phyloP scores from a whole-genome alignment of 2,329 filamentous ascomycete genomes.

The Teratosphaeria pseudoeucalypti region DNA sequence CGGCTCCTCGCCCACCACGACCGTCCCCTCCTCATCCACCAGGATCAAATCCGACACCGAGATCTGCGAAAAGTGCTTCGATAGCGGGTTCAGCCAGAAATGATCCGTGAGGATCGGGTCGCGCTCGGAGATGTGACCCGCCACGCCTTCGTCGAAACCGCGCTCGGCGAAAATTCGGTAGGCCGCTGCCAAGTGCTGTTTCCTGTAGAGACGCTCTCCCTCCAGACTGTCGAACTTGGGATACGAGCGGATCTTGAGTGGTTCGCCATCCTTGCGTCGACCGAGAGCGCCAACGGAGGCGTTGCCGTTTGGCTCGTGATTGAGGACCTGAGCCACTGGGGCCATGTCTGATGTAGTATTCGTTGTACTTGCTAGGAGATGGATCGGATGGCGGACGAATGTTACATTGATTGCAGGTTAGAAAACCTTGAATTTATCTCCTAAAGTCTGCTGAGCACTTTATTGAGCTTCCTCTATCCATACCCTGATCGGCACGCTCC shows the following conservation, averaged over 20 bases:
- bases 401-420: background rate
- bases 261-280: slow-evolving; percentile 35
- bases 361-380: background rate
- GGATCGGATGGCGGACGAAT: background rate
- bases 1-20: slow-evolving; percentile 36
- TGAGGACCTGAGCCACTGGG: slow-evolving; percentile 26
- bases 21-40: slow-evolving; percentile 33
- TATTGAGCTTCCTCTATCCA: background rate
- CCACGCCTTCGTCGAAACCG: slow-evolving; percentile 28
- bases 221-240: slow-evolving; percentile 28
- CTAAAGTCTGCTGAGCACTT: background rate
- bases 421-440: too few species aligned
- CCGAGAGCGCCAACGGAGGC: slow-evolving; percentile 36
- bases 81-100: slow-evolving; percentile 35
- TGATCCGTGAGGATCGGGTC: slow-evolving; percentile 28
- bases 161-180: slow-evolving; percentile 35
- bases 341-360: slow-evolving; percentile 22
- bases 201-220: slow-evolving; percentile 30
- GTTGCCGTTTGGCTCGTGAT: slow-evolving; percentile 30
- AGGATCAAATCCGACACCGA: slow-evolving; percentile 35
- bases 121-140: slow-evolving; percentile 32
- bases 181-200: slow-evolving; percentile 34
- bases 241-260: slow-evolving; percentile 38
- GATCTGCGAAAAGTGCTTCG: slow-evolving; percentile 35
- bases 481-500: background rate